Percentiles rank a stretch among this genome's conserved stretches.
Conservation (phyloP, 2,329 filamentous ascomycete species). For the Immersiporthe knoxdaviesiana region DNA sequence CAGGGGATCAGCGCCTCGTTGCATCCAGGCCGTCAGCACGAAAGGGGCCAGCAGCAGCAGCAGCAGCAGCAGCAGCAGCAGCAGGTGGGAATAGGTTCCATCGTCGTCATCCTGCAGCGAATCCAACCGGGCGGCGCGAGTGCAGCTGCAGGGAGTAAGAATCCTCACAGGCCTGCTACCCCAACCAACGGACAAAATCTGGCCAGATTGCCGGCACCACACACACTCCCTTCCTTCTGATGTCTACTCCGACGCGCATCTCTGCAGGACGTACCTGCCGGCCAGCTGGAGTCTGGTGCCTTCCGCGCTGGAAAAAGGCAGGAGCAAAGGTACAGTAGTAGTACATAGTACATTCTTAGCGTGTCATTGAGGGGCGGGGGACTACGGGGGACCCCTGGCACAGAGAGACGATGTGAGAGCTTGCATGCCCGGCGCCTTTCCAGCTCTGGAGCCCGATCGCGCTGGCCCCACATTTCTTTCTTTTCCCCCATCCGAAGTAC, state of each 20-base stretch:
- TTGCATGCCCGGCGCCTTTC: background rate
- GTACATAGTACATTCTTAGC: too few species aligned
- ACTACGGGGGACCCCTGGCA: background rate
- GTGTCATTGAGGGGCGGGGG: background rate
- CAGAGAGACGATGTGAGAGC: background rate
- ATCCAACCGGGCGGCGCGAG: too few species aligned
- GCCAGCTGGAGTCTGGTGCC: background rate
- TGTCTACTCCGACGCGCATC: background rate
- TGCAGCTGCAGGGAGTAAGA: background rate
- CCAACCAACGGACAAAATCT: background rate
- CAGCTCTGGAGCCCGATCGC: background rate
- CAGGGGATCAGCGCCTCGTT: background rate
- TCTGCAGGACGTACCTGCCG: background rate
- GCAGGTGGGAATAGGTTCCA: background rate
- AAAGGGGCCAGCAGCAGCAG: background rate
- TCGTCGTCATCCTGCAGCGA: constrained; percentile 9
- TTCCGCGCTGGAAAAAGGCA: background rate
- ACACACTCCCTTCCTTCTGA: background rate
- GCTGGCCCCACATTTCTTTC: background rate
- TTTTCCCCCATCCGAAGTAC: background rate
- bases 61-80: background rate
- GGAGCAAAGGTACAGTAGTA: background rate
- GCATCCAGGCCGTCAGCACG: background rate
- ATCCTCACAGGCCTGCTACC: background rate
- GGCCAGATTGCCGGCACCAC: background rate